Base-by-base conservation (phyloP, 2,329 filamentous ascomycete species). In the Penicillium aurantiogriseum region DNA sequence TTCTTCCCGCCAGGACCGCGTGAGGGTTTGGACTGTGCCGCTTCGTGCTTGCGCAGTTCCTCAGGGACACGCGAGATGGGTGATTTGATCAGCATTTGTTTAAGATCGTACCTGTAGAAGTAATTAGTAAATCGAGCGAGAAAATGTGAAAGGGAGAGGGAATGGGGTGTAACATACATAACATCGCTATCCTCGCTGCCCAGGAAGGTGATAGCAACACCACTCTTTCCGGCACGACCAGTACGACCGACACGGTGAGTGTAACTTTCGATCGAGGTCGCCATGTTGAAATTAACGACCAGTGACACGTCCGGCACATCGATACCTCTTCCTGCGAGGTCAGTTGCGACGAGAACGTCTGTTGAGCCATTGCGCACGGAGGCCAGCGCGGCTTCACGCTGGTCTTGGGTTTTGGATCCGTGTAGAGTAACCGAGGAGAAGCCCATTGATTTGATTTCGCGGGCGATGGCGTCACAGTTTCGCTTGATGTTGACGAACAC, bases 401-500 rank as follows among this genome's bases (percentile, higher is more conserved):
- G 94, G 59, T 97, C 94, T 77, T 99, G 94, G 0, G 93, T 96
- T 77, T 99, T 99, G 79, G 87, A 91, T 62, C 94, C 93, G 78
- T 99, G 94, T 33, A 99, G 80, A 0, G 93, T 97, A 68, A 96
- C 92, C 8, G 89, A 86, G 21, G 86, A 90, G 82, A 92, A 94
- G 67, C 94, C 94, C 87, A 94, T 94, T 51, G 89, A 85, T 72
- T 96, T 94, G 80, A 99, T 94, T 71, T 97, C 93, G 60, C 91
- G 85, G 3, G 93, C 93, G 47, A 99, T 89, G 58, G 91, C 90
- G 74, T 99, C 94, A 79, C 93, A 97, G 79, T 97, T 97, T 67
- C 92, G 90, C 79, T 97, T 97, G 86, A 97, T 97, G 77, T 99
- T 99, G 84, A 99, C 94, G 74, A 99, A 99, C 63, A 99, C 92